phyloP scores from a whole-genome alignment of 768 basidiomycete species.

The Coprinopsis strossmayeri region DNA sequence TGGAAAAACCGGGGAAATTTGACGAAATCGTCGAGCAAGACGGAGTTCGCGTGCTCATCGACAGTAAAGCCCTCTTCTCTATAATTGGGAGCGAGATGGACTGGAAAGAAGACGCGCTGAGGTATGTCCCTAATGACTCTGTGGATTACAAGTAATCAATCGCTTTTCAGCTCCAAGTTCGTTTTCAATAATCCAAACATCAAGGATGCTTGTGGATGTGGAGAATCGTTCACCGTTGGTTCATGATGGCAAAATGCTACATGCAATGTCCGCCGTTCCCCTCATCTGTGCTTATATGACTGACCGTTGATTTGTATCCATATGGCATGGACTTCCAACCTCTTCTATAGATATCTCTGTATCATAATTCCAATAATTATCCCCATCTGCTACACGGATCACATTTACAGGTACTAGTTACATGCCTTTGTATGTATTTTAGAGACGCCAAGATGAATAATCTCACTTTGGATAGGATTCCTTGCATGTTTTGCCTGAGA shows the following conservation, averaged over 20 bases:
- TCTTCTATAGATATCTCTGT: slow-evolving; percentile 9
- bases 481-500: too few relatives aligned
- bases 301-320: slow-evolving; percentile 20
- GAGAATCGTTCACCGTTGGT: slow-evolving; percentile 79
- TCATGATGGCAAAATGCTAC: slow-evolving; percentile 23
- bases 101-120: slow-evolving; percentile 90
- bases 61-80: slow-evolving; percentile 93
- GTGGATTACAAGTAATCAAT: not conserved
- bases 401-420: not conserved
- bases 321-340: slow-evolving; percentile 18
- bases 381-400: not conserved
- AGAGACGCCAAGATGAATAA: too few relatives aligned
- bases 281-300: not conserved
- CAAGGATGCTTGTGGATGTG: slow-evolving; percentile 91
- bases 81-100: slow-evolving; percentile 99
- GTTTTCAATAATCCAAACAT: slow-evolving; percentile 89
- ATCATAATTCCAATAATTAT: slow-evolving; percentile 14
- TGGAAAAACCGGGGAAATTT: slow-evolving; percentile 82
- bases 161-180: slow-evolving; percentile 58
- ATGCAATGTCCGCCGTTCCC: not conserved
- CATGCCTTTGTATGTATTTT: not conserved
- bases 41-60: slow-evolving; percentile 88
- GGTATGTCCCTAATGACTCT: slow-evolving; percentile 39
- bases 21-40: slow-evolving; percentile 98
- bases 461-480: too few relatives aligned